Percentiles rank a stretch among this genome's conserved stretches.
Evolutionary conservation across 805 yeast genomes (phyloP).

Genomic region (Scheffersomyces stipitis): DNA sequence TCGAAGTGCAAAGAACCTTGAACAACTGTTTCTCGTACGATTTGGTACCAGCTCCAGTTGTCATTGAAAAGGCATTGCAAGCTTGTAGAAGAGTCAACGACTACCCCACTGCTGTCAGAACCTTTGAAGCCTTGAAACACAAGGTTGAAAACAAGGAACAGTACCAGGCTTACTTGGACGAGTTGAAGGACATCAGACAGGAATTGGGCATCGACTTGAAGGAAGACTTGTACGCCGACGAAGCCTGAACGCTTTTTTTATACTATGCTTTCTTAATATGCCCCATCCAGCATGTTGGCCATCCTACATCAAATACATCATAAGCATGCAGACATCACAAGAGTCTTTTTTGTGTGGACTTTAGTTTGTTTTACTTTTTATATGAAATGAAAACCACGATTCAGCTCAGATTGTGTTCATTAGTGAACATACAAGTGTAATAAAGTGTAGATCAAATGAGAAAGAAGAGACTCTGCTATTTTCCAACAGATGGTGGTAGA

Average conservation of each 20-base stretch:
- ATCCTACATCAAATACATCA: not conserved
- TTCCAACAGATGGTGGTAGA: no score
- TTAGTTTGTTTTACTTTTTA: no score
- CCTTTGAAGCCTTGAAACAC: conserved; percentile 94
- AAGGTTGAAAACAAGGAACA: conserved; percentile 94
- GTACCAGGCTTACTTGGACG: conserved; percentile 94
- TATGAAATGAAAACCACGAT: no score
- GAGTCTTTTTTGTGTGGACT: no score
- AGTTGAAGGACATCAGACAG: conserved; percentile 85
- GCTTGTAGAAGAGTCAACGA: conserved; percentile 99
- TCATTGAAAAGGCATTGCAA: conserved; percentile 90
- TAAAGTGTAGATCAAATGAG: no score
- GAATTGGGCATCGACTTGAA: conserved; percentile 91
- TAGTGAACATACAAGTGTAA: no score
- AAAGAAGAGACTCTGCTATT: no score
- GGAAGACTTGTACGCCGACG: conserved; percentile 69
- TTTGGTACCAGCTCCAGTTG: conserved; percentile 96
- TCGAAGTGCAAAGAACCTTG: conserved; percentile 74
- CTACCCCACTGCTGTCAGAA: conserved; percentile 97
- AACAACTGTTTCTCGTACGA: conserved; percentile 98
- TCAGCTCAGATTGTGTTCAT: no score
- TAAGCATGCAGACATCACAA: no score
- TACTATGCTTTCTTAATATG: not conserved
- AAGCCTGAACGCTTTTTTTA: conserved; percentile 20
- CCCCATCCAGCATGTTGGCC: not conserved